A percentile compares a stretch with the other conserved stretches of the same genome.
Conservation (phyloP, 1,284 basidiomycete species). For the Vanrija pseudolonga region DNA sequence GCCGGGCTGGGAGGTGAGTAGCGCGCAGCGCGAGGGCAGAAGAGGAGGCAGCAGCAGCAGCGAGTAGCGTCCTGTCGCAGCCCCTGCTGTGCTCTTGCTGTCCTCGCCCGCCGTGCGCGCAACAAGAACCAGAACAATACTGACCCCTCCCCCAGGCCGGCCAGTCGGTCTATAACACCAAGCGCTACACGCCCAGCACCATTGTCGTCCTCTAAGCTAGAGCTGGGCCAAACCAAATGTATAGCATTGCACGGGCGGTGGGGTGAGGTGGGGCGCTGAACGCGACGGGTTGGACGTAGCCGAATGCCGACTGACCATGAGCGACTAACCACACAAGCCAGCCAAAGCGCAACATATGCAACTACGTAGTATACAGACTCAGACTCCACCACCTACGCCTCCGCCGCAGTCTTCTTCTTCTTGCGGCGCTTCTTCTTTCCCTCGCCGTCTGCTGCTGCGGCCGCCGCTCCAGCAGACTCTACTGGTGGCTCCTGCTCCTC, state of each 20-base stretch:
- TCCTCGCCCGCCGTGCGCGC: too few relatives aligned
- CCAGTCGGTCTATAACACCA: slow-evolving; percentile 80
- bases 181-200: slow-evolving; percentile 65
- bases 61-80: too few relatives aligned
- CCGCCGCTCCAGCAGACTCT: neutral
- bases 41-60: too few relatives aligned
- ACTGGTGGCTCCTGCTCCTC: neutral
- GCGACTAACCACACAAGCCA: neutral
- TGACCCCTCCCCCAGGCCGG: slow-evolving; percentile 55
- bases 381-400: neutral
- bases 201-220: slow-evolving; percentile 51
- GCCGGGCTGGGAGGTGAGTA: slow-evolving; percentile 84
- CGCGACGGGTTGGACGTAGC: too few relatives aligned
- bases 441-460: slow-evolving; percentile 1
- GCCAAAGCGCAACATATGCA: neutral
- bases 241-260: neutral
- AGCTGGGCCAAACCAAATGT: neutral
- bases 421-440: slow-evolving; percentile 21
- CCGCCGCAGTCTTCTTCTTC: slow-evolving; percentile 10
- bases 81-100: too few relatives aligned
- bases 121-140: neutral
- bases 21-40: neutral
- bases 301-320: neutral
- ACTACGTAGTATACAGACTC: neutral
- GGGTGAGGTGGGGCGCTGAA: too few relatives aligned